phyloP scores from a whole-genome alignment of 768 basidiomycete species.

The Stropharia rugosoannulata region DNA sequence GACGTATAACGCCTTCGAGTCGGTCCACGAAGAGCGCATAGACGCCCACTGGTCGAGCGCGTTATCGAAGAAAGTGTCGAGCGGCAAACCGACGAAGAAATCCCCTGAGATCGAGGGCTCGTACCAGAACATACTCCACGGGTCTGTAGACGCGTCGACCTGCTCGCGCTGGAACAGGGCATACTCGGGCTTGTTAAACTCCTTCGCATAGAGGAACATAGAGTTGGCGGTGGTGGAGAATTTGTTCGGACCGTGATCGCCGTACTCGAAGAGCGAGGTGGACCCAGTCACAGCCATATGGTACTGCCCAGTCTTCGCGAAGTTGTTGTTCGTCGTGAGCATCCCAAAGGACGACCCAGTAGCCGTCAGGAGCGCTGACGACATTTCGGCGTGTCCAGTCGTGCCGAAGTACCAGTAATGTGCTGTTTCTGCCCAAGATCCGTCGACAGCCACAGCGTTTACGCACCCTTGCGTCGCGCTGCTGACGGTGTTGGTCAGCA shows the following conservation, averaged over 20 bases:
- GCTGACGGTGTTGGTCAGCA: constrained; percentile 66
- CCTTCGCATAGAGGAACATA: constrained; percentile 73
- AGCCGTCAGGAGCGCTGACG: constrained; percentile 77
- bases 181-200: constrained; percentile 71
- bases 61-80: constrained; percentile 84
- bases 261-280: constrained; percentile 83
- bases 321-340: constrained; percentile 67
- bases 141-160: constrained; percentile 70
- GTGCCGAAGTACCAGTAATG: constrained; percentile 97
- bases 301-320: constrained; percentile 72
- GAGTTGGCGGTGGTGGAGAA: constrained; percentile 93
- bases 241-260: constrained; percentile 93
- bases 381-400: constrained; percentile 88
- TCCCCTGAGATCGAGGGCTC: constrained; percentile 79
- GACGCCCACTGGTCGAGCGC: constrained; percentile 80
- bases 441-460: constrained; percentile 62
- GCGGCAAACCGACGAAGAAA: constrained; percentile 83
- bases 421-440: constrained; percentile 91
- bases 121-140: constrained; percentile 93
- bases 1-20: constrained; percentile 78
- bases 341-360: constrained; percentile 83
- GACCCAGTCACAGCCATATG: constrained; percentile 89
- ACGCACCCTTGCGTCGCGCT: constrained; percentile 83
- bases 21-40: constrained; percentile 93
- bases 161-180: constrained; percentile 92